These are phyloP conservation scores for Saturnispora kantuleensis DNA, from an alignment of 805 yeast genomes.

Conservation along the genomic window DNA sequence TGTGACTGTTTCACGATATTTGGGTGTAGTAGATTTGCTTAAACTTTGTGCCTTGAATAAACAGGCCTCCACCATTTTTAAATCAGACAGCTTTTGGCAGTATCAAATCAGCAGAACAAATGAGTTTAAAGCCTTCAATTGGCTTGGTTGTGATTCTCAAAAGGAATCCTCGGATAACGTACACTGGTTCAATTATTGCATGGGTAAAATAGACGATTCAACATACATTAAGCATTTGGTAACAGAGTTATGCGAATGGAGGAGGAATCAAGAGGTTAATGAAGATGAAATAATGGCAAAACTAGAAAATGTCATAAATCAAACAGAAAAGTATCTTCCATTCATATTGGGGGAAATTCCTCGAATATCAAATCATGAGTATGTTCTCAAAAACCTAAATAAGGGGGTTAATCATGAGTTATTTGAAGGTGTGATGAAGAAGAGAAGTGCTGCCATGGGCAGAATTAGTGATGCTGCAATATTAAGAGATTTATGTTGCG, in stretches of 20 bases:
- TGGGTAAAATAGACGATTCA: background rate
- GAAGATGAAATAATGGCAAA: background rate
- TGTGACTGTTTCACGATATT: background rate
- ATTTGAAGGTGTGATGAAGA: background rate
- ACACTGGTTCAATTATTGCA: background rate
- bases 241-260: background rate
- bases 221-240: background rate
- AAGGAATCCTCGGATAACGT: background rate
- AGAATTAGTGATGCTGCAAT: background rate
- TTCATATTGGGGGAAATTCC: background rate
- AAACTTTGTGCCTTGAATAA: conserved; percentile 1
- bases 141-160: background rate
- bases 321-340: background rate
- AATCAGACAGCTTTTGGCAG: conserved; percentile 2
- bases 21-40: background rate
- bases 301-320: background rate
- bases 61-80: background rate
- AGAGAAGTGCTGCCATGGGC: background rate
- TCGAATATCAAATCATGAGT: background rate
- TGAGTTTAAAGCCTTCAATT: background rate
- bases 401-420: background rate
- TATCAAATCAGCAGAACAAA: background rate
- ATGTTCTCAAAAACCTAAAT: background rate
- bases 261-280: background rate
- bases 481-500: background rate